Base-by-base conservation (phyloP, 129 eudicot genomes). In the Gnaphalium uliginosum region DNA sequence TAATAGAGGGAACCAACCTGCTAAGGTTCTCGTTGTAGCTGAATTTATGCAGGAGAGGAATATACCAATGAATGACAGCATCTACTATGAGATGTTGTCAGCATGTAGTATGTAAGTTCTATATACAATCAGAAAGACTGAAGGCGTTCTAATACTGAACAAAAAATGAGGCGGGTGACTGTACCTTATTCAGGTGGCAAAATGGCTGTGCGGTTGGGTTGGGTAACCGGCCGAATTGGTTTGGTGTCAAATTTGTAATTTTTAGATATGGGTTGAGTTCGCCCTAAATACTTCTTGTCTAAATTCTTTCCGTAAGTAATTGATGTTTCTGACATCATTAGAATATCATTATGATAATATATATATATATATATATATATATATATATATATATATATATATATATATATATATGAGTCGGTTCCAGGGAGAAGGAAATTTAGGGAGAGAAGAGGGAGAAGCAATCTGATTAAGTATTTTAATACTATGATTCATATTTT, bases 31-130 rank as follows among this genome's bases (percentile, higher is more conserved):
- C 33, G 50, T 83, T 22, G 50, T 89, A 77, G 87, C 89, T 30
- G 93, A 89, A 75, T 87, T 78, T 74, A 94, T 94, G 97, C 87
- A 83, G 75, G 96, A 87, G 17, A 89, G 79, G 77, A 79, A 83
- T 5, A 81, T 94, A 60, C 91, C 87, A 2, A 83, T 90, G 74
- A 89, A 22, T 66, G 97, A 94, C 69, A 83, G 96, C 50, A 80
- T 87, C 66, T 90, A 82, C 75, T 89, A 82, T 79, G 99, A 94
- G 83, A 83, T 94, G 82, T 70, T 91, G 50, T 85, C 91, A 1
- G 97, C 99, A 3, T 94, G 99, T 87, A 86, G 86, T 73, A 82
- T 90, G 99, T 94, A 89, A 85, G 99, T 81, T 77, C 68, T 69
- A 13, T 62, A 67, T 39, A 21, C 37, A 29, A 19, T 57, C 17